phyloP scores from a whole-genome alignment of 2,329 filamentous ascomycete genomes.

The Aspergillus tubingensis region DNA sequence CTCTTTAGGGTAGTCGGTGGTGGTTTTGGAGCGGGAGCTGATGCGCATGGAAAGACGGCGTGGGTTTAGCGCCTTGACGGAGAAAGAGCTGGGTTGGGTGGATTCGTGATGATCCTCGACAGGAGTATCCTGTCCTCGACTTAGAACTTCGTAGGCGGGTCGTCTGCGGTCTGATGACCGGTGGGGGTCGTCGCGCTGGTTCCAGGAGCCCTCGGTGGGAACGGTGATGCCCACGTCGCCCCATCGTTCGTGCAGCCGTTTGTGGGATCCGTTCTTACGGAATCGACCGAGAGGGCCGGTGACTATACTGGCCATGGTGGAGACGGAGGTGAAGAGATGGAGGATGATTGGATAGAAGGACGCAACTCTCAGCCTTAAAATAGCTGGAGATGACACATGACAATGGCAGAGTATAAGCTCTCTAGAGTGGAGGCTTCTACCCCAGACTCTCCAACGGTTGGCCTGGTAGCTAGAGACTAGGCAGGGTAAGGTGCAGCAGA shows the following conservation, averaged over 20 bases:
- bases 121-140: not conserved
- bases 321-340: not conserved
- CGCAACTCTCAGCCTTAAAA: not conserved
- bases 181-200: conserved; percentile 34
- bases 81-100: conserved; percentile 21
- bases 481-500: not conserved
- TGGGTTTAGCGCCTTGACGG: conserved; percentile 25
- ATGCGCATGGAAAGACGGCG: conserved; percentile 34
- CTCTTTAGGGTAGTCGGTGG: conserved; percentile 5
- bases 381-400: not conserved
- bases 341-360: not conserved
- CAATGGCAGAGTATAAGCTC: not conserved
- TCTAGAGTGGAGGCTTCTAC: not conserved
- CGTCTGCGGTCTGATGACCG: conserved; percentile 18
- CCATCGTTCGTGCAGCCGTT: conserved; percentile 41
- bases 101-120: conserved; percentile 5
- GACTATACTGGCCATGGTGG: conserved; percentile 32
- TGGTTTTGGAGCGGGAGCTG: conserved; percentile 23
- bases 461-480: not conserved
- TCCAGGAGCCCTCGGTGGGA: conserved; percentile 43
- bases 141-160: conserved; percentile 19
- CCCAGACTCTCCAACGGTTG: not conserved
- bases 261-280: conserved; percentile 29
- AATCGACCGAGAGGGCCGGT: conserved; percentile 34
- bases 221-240: conserved; percentile 42